Conservation (phyloP, 805 yeast species). For the Monosporozyma aerobia region DNA sequence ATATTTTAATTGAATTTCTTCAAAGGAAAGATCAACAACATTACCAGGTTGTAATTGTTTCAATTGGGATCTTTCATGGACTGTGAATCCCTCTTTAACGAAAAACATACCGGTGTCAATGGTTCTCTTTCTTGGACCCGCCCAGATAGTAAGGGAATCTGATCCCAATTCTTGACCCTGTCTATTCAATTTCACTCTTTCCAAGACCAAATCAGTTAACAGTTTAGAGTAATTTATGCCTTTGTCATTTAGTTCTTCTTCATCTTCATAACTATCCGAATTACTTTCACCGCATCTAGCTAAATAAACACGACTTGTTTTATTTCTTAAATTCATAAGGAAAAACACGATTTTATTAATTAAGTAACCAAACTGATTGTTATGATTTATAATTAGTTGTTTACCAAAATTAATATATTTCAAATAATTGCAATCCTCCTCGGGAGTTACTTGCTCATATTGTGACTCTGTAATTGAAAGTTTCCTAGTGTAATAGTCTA, state of each 20-base stretch:
- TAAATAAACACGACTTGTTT: constrained; percentile 83
- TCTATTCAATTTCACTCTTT: constrained; percentile 25
- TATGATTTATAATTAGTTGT: constrained; percentile 65
- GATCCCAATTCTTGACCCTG: constrained; percentile 2
- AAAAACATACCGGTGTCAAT: constrained; percentile 69
- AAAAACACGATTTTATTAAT: constrained; percentile 86
- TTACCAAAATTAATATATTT: constrained; percentile 92
- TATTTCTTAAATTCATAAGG: constrained; percentile 82
- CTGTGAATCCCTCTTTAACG: constrained; percentile 49
- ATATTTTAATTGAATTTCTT: constrained; percentile 47
- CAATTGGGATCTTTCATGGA: constrained; percentile 70
- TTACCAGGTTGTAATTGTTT: constrained; percentile 87
- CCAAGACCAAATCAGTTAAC: constrained; percentile 48
- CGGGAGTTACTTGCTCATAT: constrained; percentile 61
- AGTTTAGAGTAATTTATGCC: constrained; percentile 61
- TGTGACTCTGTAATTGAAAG: constrained; percentile 57
- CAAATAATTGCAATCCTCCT: constrained; percentile 57
- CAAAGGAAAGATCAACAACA: constrained; percentile 58
- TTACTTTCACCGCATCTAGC: constrained; percentile 63
- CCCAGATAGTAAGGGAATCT: constrained; percentile 54
- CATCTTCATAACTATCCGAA: constrained; percentile 52
- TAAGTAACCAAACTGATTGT: constrained; percentile 79
- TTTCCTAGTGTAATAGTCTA: constrained; percentile 65
- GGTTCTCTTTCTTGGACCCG: constrained; percentile 82
- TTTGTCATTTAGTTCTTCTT: constrained; percentile 70